Conservation (phyloP, 495 filamentous ascomycete genomes). For the Chlorociboria aeruginascens region DNA sequence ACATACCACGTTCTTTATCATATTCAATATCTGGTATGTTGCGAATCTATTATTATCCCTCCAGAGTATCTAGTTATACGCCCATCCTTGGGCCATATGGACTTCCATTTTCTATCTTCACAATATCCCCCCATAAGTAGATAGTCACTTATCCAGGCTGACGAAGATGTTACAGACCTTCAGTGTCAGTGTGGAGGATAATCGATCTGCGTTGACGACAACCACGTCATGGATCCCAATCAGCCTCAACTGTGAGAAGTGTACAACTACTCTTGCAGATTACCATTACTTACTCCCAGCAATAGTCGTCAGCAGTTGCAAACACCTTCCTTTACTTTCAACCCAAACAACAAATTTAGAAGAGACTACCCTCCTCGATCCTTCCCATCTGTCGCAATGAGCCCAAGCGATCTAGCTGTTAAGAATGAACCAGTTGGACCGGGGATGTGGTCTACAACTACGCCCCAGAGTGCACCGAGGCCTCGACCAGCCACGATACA, state of each 20-base stretch:
- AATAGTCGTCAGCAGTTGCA: conserved; percentile 18
- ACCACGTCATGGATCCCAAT: conserved; percentile 19
- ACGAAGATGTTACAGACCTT: conserved; percentile 13
- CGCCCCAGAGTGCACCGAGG: conserved; percentile 9
- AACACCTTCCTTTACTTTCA: conserved; percentile 20
- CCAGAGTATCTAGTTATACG: conserved; percentile 1
- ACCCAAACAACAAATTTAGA: conserved; percentile 19
- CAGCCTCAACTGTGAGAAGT: conserved; percentile 19
- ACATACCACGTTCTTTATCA: conserved; percentile 17
- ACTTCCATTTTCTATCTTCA: conserved; percentile 4
- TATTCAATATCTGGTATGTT: conserved; percentile 10
- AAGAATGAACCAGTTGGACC: conserved; percentile 14
- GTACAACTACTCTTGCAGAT: background rate
- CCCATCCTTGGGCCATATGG: conserved; percentile 9
- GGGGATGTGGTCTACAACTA: conserved; percentile 20
- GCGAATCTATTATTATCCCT: background rate
- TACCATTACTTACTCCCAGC: conserved; percentile 8
- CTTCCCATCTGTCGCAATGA: conserved; percentile 19
- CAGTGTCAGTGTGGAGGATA: conserved; percentile 4
- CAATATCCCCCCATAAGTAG: conserved; percentile 10
- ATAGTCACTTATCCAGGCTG: conserved; percentile 8
- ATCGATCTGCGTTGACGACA: conserved; percentile 12
- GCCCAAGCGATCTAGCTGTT: conserved; percentile 16
- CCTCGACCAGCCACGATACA: conserved; percentile 45
- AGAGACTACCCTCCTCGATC: conserved; percentile 20